Conservation (phyloP, 345 rosid species). For the Citrus sinensis region DVS_A1.0 CM039169.1:30445501-30446000, state of each 20-base stretch:
- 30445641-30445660: not conserved
- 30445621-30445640: not conserved
- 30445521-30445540: not conserved
- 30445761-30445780: not conserved
- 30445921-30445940: constrained; percentile 77
- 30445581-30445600: not conserved
- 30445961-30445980: constrained; percentile 95
- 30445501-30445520: not conserved
- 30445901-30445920: constrained; percentile 81
- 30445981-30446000: constrained; percentile 87
- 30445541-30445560: not conserved
- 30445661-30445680: not conserved
- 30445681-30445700: not conserved
- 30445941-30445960: constrained; percentile 97
- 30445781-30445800: not conserved
- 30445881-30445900: constrained; percentile 33
- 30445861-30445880: not conserved
- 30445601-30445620: not conserved
- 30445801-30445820: not conserved
- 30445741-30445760: not conserved
- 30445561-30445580: not conserved
- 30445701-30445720: not conserved
- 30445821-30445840: not conserved
- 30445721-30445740: not conserved
- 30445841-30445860: not conserved